These are phyloP conservation scores for Solanum pennellii DNA, from an alignment of 257 asterid genomes.

Conservation along the genomic window DNA sequence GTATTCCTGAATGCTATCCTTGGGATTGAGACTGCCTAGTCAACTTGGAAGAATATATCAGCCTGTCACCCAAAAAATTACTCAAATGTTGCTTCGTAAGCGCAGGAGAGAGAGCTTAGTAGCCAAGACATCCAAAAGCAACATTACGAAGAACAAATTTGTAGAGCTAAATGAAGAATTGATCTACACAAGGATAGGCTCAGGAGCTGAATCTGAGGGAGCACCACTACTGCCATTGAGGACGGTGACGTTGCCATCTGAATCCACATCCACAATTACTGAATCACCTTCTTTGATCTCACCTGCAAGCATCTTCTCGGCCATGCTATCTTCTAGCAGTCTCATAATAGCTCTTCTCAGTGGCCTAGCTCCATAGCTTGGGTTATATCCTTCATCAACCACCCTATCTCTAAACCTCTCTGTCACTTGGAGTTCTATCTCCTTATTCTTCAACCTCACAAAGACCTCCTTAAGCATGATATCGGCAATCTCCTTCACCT, in stretches of 20 bases:
- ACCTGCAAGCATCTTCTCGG: constrained; percentile 60
- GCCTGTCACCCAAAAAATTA: background rate
- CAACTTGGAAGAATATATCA: background rate
- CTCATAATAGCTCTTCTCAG: constrained; percentile 75
- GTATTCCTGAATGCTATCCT: background rate
- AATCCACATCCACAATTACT: constrained; percentile 46
- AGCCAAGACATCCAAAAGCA: background rate
- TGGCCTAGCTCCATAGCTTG: constrained; percentile 82
- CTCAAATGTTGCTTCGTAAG: background rate
- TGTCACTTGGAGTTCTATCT: constrained; percentile 51
- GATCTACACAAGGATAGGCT: constrained; percentile 33
- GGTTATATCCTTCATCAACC: constrained; percentile 57
- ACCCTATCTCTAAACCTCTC: constrained; percentile 58
- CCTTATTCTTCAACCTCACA: constrained; percentile 45
- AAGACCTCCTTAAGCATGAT: constrained; percentile 62
- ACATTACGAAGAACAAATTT: background rate
- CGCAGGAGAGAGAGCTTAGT: background rate
- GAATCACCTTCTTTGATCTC: constrained; percentile 66
- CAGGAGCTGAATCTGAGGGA: constrained; percentile 29
- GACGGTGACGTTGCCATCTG: constrained; percentile 55
- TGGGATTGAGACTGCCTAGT: background rate
- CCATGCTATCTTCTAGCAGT: constrained; percentile 75
- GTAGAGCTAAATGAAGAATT: background rate
- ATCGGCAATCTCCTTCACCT: constrained; percentile 73
- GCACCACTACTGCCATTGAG: constrained; percentile 50